Evolutionary conservation across 202 grass and related monocot species (phyloP).

Genomic region (Brachypodium distachyon): DNA sequence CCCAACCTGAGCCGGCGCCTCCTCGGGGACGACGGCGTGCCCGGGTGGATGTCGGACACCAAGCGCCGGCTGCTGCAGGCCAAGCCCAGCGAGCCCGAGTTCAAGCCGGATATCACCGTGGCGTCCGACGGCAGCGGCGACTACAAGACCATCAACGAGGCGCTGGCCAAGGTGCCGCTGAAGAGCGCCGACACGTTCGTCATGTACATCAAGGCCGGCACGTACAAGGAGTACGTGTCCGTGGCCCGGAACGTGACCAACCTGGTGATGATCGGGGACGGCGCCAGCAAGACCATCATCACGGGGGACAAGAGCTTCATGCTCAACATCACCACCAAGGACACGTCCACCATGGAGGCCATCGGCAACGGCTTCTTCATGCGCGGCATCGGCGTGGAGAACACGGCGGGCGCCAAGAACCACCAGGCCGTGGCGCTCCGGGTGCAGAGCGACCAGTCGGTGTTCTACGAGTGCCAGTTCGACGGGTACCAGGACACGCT

Average conservation of each 20-base stretch:
- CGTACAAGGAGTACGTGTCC: constrained; percentile 57
- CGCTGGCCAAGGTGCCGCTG: constrained; percentile 36
- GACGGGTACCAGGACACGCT: constrained; percentile 90
- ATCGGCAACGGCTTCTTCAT: constrained; percentile 64
- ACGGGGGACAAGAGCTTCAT: constrained; percentile 49
- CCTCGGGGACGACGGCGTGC: constrained; percentile 7
- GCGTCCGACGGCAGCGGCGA: constrained; percentile 77
- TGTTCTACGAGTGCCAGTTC: constrained; percentile 66
- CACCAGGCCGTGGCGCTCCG: constrained; percentile 80
- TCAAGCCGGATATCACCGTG: constrained; percentile 60
- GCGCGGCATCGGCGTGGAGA: constrained; percentile 57
- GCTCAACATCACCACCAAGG: constrained; percentile 68
- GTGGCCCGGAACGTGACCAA: constrained; percentile 46
- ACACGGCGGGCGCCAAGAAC: constrained; percentile 59
- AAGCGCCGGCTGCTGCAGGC: constrained; percentile 38
- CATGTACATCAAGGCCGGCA: constrained; percentile 78
- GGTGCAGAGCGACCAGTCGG: constrained; percentile 67
- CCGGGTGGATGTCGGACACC: constrained; percentile 42
- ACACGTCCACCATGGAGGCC: constrained; percentile 72
- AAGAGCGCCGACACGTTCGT: constrained; percentile 20
- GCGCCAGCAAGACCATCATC: constrained; percentile 47
- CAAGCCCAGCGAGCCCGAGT: background rate
- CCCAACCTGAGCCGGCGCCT: constrained; percentile 41
- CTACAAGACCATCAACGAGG: constrained; percentile 64
- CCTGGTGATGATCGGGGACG: constrained; percentile 62